Evolutionary conservation across 495 filamentous ascomycete genomes (phyloP).

Genomic region (Bathelium albidoporum): DNA sequence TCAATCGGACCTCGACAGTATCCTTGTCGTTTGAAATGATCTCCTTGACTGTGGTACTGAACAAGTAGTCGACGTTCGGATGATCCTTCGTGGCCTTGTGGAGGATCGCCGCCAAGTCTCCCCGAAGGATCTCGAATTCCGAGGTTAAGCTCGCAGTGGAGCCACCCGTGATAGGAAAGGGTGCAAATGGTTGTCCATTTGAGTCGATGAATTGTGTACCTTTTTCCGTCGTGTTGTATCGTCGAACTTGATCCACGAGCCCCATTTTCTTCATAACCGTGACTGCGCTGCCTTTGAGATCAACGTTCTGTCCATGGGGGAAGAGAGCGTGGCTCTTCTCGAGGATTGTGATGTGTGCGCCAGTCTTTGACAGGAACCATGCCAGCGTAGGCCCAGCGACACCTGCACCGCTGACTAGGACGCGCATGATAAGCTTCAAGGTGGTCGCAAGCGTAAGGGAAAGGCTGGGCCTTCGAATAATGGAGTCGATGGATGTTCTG

Average conservation of each 20-base stretch:
- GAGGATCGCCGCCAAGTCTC: slow-evolving; percentile 19
- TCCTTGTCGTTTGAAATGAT: slow-evolving; percentile 10
- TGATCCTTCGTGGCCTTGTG: slow-evolving; percentile 12
- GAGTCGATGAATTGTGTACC: slow-evolving; percentile 15
- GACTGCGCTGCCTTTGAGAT: slow-evolving; percentile 14
- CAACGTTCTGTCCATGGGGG: slow-evolving; percentile 18
- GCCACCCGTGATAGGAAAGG: slow-evolving; percentile 3
- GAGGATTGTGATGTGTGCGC: slow-evolving; percentile 15
- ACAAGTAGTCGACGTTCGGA: slow-evolving; percentile 11
- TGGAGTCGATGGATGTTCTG: neutral
- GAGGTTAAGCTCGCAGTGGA: slow-evolving; percentile 9
- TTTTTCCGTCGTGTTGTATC: slow-evolving; percentile 16
- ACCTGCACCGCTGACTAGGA: slow-evolving; percentile 17
- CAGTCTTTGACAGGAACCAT: slow-evolving; percentile 12
- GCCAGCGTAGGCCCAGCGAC: slow-evolving; percentile 17
- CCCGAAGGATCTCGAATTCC: slow-evolving; percentile 24
- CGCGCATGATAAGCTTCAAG: slow-evolving; percentile 6
- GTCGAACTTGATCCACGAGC: slow-evolving; percentile 15
- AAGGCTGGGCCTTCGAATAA: neutral
- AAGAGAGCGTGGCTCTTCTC: slow-evolving; percentile 10
- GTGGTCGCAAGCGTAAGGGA: neutral
- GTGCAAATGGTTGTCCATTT: slow-evolving; percentile 14
- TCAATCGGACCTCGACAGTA: slow-evolving; percentile 14
- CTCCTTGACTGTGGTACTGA: slow-evolving; percentile 12
- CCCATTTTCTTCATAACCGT: slow-evolving; percentile 13